Evolutionary conservation across 495 filamentous ascomycete species (phyloP).

Genomic region (Haplographium delicatum): DNA sequence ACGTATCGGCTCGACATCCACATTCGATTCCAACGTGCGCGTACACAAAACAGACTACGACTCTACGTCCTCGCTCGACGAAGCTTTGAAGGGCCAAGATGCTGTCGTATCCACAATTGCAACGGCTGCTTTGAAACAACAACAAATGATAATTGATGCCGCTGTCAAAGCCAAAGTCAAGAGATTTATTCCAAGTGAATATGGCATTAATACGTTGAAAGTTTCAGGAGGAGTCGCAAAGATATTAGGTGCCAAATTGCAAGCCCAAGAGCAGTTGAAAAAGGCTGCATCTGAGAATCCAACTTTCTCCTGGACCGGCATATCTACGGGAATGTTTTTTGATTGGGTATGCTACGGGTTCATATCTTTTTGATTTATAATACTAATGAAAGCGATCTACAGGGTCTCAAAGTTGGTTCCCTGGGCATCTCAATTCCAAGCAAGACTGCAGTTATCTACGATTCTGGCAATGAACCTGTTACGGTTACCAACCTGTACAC

Average conservation of each 20-base stretch:
- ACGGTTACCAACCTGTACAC: slow-evolving; percentile 37
- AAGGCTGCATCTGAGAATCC: slow-evolving; percentile 24
- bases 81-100: slow-evolving; percentile 45
- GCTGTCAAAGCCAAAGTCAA: slow-evolving; percentile 55
- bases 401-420: slow-evolving; percentile 22
- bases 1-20: slow-evolving; percentile 36
- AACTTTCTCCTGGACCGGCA: slow-evolving; percentile 43
- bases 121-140: slow-evolving; percentile 34
- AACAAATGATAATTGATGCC: slow-evolving; percentile 48
- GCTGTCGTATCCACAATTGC: slow-evolving; percentile 56
- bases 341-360: slow-evolving; percentile 5
- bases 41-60: slow-evolving; percentile 41
- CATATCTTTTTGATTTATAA: not conserved
- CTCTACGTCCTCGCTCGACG: slow-evolving; percentile 30
- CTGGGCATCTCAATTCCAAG: slow-evolving; percentile 32
- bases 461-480: slow-evolving; percentile 30
- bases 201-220: slow-evolving; percentile 33
- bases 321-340: slow-evolving; percentile 45
- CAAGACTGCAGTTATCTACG: slow-evolving; percentile 30
- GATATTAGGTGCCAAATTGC: slow-evolving; percentile 13
- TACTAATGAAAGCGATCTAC: not conserved
- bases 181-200: slow-evolving; percentile 61
- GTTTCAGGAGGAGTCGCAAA: slow-evolving; percentile 35
- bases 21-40: slow-evolving; percentile 35
- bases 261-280: slow-evolving; percentile 13